phyloP scores from a whole-genome alignment of 441 rosid species.

The Breynia disticha region DNA sequence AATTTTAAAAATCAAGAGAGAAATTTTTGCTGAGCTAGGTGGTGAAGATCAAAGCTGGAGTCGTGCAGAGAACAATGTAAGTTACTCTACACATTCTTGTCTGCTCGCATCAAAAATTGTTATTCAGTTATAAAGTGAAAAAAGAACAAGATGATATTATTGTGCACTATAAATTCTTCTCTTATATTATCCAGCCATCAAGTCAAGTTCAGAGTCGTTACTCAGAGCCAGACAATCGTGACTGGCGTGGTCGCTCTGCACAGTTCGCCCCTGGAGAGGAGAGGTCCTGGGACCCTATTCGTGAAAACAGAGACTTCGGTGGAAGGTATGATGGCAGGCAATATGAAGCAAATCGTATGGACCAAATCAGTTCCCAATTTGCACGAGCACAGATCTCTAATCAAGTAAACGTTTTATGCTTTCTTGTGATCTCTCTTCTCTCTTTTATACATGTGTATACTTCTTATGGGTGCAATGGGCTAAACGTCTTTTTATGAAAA shows the following conservation, averaged over 20 bases:
- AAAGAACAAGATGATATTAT: too few species aligned
- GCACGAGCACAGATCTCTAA: constrained; percentile 30
- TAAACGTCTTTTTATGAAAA: neutral
- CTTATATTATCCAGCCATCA: constrained; percentile 27
- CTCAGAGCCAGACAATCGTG: constrained; percentile 79
- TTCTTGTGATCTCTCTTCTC: neutral
- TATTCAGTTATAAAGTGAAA: neutral
- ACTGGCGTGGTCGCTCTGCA: constrained; percentile 73
- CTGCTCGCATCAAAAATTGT: neutral
- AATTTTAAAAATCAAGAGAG: constrained; percentile 58
- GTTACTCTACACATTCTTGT: constrained; percentile 14
- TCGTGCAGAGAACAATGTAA: constrained; percentile 55
- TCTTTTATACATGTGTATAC: neutral
- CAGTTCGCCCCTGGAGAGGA: constrained; percentile 59
- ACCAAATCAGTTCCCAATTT: constrained; percentile 43
- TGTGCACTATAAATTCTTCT: neutral
- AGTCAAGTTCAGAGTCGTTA: constrained; percentile 51
- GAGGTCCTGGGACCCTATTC: constrained; percentile 49
- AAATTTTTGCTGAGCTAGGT: constrained; percentile 60
- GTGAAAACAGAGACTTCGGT: constrained; percentile 39
- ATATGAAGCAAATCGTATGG: constrained; percentile 45
- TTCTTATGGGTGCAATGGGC: too few species aligned
- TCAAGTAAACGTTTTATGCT: constrained; percentile 27
- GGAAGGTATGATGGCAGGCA: constrained; percentile 36
- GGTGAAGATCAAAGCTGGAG: constrained; percentile 77